A percentile compares a stretch with the other conserved stretches of the same genome.
Conservation (phyloP, 2,329 filamentous ascomycete genomes). For the Cladosporium sphaerospermum region DNA sequence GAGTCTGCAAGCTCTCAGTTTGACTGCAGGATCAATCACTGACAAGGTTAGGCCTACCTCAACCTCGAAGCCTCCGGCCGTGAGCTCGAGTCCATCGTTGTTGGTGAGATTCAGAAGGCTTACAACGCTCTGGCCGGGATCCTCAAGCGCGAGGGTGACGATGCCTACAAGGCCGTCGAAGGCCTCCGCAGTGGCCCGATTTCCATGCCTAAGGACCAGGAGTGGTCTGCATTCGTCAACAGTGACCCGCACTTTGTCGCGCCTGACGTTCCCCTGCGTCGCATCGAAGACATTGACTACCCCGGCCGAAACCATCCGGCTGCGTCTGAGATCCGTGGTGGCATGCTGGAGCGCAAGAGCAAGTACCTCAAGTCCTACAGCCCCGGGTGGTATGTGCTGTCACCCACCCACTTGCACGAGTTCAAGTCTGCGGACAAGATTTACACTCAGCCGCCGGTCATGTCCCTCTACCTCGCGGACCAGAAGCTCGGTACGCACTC, state of each 20-base stretch:
- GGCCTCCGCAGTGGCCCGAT: slow-evolving; percentile 78
- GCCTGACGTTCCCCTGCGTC: slow-evolving; percentile 70
- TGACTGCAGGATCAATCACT: slow-evolving; percentile 6
- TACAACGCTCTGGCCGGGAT: slow-evolving; percentile 93
- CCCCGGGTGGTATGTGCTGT: slow-evolving; percentile 93
- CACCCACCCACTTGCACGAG: slow-evolving; percentile 93
- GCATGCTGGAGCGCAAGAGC: slow-evolving; percentile 93
- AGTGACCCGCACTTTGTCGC: slow-evolving; percentile 81
- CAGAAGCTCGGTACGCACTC: slow-evolving; percentile 95
- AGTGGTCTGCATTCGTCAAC: slow-evolving; percentile 80
- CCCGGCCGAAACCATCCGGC: slow-evolving; percentile 82
- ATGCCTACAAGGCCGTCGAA: slow-evolving; percentile 69
- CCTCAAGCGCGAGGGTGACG: slow-evolving; percentile 82
- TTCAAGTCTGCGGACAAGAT: slow-evolving; percentile 97
- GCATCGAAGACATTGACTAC: slow-evolving; percentile 78
- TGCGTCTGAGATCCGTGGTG: slow-evolving; percentile 77
- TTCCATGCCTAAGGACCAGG: slow-evolving; percentile 86
- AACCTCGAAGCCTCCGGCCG: slow-evolving; percentile 92
- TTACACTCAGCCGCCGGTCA: slow-evolving; percentile 73
- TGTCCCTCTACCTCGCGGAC: slow-evolving; percentile 92
- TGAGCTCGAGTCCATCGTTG: slow-evolving; percentile 91
- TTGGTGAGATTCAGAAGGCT: slow-evolving; percentile 95
- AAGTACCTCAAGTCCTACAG: slow-evolving; percentile 98
- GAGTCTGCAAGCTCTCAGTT: slow-evolving; percentile 12
- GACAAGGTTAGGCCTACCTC: slow-evolving; percentile 65